Conservation (phyloP, 148 eudicot species). For the Nepenthes gracilis region DNA sequence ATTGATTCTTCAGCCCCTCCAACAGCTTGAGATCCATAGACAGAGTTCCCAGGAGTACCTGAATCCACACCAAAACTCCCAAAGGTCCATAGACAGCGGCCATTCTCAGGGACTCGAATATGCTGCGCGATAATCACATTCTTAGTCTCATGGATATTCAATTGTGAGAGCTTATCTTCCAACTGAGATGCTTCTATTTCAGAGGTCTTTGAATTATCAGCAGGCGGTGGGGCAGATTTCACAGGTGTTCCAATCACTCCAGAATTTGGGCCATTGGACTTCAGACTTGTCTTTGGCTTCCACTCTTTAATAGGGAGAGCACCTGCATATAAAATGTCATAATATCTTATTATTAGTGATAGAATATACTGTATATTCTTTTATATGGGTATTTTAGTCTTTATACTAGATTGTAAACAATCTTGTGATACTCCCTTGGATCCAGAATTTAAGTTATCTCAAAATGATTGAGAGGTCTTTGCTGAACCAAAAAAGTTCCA, state of each 20-base stretch:
- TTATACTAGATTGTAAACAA: no score
- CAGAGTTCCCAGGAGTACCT: constrained; percentile 24
- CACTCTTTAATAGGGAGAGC: constrained; percentile 65
- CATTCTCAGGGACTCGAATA: constrained; percentile 76
- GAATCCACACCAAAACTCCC: constrained; percentile 65
- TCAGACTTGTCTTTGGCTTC: constrained; percentile 79
- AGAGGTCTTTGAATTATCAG: constrained; percentile 21
- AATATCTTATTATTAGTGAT: no score
- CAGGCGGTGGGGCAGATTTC: constrained; percentile 38
- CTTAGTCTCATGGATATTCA: constrained; percentile 36
- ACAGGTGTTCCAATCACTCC: constrained; percentile 62
- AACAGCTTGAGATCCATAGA: constrained; percentile 19
- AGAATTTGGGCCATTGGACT: constrained; percentile 31
- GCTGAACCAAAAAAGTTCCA: no score
- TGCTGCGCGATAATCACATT: constrained; percentile 91
- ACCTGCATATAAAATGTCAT: constrained; percentile 28
- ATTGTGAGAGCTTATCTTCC: constrained; percentile 38
- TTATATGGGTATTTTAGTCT: no score
- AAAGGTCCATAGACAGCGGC: constrained; percentile 57
- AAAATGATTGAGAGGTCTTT: no score
- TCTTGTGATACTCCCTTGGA: no score
- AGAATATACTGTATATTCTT: no score
- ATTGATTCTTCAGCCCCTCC: constrained; percentile 28
- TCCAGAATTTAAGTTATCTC: no score
- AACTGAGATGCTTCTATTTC: constrained; percentile 35